Evolutionary conservation across 78 protist species (phyloP).

Genomic region (Dictyostelium brefeldianum): DNA sequence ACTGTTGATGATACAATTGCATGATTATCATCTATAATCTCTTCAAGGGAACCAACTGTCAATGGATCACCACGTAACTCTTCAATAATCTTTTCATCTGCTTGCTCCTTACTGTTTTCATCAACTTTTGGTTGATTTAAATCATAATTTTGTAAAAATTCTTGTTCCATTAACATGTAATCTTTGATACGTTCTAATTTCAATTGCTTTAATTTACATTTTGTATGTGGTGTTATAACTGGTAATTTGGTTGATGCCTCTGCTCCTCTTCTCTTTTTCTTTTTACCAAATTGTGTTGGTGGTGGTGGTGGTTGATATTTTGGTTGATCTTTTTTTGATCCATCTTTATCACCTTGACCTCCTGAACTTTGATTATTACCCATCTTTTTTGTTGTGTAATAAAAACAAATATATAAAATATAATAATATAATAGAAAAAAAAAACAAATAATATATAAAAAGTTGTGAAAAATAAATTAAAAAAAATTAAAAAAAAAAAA

Average conservation of each 20-base stretch:
- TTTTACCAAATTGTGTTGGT: constrained; percentile 93
- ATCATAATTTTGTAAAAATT: constrained; percentile 98
- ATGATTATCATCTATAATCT: constrained; percentile 99
- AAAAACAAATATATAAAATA: no score
- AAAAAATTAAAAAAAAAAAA: no score
- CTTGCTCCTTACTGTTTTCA: constrained; percentile 94
- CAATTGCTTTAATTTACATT: constrained; percentile 96
- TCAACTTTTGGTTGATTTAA: constrained; percentile 79
- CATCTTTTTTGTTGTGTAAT: no score
- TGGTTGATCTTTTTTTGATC: constrained; percentile 55
- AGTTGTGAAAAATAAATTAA: no score
- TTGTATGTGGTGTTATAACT: constrained; percentile 93
- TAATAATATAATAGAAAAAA: no score
- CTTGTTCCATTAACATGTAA: constrained; percentile 98
- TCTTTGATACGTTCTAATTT: constrained; percentile 98
- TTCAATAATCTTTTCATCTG: constrained; percentile 89
- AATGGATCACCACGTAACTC: constrained; percentile 99
- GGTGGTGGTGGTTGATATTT: constrained; percentile 91
- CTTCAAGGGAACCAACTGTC: constrained; percentile 99
- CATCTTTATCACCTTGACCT: constrained; percentile 6
- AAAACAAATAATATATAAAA: no score
- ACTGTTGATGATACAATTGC: constrained; percentile 95
- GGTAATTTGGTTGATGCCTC: constrained; percentile 83
- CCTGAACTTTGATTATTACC: constrained; percentile 36
- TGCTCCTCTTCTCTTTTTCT: constrained; percentile 91